phyloP scores from a whole-genome alignment of 2,329 filamentous ascomycete species.

The Neopestalotiopsis sp. region DNA sequence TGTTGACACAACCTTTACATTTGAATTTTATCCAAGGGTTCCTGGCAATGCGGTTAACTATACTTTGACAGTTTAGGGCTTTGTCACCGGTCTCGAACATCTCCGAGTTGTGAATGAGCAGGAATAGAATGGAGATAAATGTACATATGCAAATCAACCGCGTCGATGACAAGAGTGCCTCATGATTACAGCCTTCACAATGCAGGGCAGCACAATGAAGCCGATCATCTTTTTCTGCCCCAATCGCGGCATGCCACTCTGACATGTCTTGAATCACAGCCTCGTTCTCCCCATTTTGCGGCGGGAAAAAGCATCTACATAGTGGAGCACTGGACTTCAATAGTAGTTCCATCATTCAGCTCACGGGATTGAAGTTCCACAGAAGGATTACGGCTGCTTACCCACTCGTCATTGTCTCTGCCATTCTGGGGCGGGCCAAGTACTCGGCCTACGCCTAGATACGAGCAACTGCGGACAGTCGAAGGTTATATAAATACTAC shows the following conservation, averaged over 20 bases:
- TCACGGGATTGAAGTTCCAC: neutral
- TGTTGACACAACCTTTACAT: conserved; percentile 52
- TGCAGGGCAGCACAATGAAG: neutral
- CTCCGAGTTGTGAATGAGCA: too few relatives aligned
- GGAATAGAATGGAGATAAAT: too few relatives aligned
- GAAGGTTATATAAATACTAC: neutral
- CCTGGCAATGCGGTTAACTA: conserved; percentile 53
- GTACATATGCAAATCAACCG: too few relatives aligned
- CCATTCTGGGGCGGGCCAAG: neutral
- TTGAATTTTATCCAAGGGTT: conserved; percentile 61
- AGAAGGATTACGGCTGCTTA: neutral
- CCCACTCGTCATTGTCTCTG: neutral
- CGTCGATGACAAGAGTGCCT: too few relatives aligned
- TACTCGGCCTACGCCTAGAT: neutral
- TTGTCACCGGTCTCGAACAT: neutral
- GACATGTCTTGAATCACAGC: neutral
- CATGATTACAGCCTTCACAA: neutral
- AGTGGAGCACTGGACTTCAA: neutral
- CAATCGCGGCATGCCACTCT: neutral
- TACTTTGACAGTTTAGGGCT: conserved; percentile 8
- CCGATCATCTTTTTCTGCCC: neutral
- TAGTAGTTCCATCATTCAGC: neutral
- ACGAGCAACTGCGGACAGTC: neutral
- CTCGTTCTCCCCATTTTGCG: neutral
- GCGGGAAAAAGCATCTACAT: neutral